These are phyloP conservation scores for Tilletia walkeri DNA, from an alignment of 1,284 basidiomycete genomes.

Conservation along the genomic window DNA sequence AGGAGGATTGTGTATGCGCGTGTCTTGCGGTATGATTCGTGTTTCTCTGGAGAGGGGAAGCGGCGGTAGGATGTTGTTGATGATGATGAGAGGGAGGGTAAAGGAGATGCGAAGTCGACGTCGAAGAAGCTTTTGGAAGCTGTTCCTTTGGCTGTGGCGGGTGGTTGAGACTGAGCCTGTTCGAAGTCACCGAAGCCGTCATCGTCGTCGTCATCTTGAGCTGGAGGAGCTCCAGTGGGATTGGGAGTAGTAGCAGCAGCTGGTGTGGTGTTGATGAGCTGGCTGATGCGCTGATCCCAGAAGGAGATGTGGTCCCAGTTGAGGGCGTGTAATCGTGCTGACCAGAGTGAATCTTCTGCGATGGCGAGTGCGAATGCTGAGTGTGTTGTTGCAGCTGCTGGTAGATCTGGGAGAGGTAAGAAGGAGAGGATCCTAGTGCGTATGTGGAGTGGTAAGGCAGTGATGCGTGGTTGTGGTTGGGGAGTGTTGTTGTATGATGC, in stretches of 20 bases:
- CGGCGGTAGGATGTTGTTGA: conserved; percentile 16
- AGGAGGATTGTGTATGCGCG: conserved; percentile 17
- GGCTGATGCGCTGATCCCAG: not conserved
- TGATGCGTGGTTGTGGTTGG: conserved; percentile 17
- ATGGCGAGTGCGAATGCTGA: conserved; percentile 28
- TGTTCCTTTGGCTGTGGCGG: not conserved
- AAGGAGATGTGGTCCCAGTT: conserved; percentile 35
- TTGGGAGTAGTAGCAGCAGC: not conserved
- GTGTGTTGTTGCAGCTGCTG: conserved; percentile 30
- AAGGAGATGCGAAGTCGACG: conserved; percentile 58
- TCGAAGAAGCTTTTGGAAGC: conserved; percentile 19
- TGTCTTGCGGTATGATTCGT: not conserved
- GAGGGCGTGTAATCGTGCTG: conserved; percentile 26
- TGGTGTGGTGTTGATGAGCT: conserved; percentile 10
- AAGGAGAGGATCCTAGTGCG: conserved; percentile 33
- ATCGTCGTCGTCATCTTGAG: conserved; percentile 53
- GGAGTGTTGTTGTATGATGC: not conserved
- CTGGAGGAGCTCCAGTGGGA: not conserved
- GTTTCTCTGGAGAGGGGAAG: not conserved
- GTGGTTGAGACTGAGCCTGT: conserved; percentile 4
- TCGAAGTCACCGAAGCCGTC: conserved; percentile 72
- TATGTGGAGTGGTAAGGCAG: conserved; percentile 28
- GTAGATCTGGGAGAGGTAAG: conserved; percentile 31
- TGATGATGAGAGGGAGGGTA: conserved; percentile 11
- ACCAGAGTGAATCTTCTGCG: conserved; percentile 42